Percentiles rank a stretch among this genome's conserved stretches.
Evolutionary conservation across 495 filamentous ascomycete genomes (phyloP).

Genomic region (Neurospora sp.): DNA sequence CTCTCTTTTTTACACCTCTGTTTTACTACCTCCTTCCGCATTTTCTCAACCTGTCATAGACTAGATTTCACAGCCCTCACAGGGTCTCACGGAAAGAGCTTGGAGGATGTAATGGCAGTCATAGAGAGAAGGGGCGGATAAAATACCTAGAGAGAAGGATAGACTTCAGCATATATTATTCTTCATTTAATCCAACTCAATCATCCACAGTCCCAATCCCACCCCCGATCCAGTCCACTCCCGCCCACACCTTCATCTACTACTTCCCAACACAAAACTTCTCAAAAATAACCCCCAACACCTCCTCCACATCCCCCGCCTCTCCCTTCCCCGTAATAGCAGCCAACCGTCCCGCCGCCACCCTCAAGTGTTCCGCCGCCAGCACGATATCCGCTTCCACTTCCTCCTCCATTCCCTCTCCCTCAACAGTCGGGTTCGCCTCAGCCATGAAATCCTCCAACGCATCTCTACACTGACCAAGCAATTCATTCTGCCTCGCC

Average conservation of each 20-base stretch:
- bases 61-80: background rate
- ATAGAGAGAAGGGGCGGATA: background rate
- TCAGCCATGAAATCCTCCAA: slow-evolving; percentile 58
- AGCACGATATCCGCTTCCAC: slow-evolving; percentile 67
- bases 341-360: slow-evolving; percentile 68
- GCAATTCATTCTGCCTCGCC: slow-evolving; percentile 74
- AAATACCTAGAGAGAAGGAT: background rate
- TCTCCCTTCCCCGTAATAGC: slow-evolving; percentile 83
- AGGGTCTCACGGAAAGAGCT: background rate
- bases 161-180: background rate
- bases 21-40: background rate
- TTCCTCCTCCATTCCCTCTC: slow-evolving; percentile 15
- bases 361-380: slow-evolving; percentile 82
- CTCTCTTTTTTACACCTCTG: background rate
- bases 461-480: slow-evolving; percentile 58
- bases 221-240: background rate
- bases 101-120: background rate
- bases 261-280: slow-evolving; percentile 46
- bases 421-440: slow-evolving; percentile 14
- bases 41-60: background rate
- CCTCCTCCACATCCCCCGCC: slow-evolving; percentile 88
- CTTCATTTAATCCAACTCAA: background rate
- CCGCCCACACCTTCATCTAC: background rate
- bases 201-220: background rate
- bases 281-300: slow-evolving; percentile 94